Conservation (phyloP, 306 rosid species). For the Pueraria montana region DNA sequence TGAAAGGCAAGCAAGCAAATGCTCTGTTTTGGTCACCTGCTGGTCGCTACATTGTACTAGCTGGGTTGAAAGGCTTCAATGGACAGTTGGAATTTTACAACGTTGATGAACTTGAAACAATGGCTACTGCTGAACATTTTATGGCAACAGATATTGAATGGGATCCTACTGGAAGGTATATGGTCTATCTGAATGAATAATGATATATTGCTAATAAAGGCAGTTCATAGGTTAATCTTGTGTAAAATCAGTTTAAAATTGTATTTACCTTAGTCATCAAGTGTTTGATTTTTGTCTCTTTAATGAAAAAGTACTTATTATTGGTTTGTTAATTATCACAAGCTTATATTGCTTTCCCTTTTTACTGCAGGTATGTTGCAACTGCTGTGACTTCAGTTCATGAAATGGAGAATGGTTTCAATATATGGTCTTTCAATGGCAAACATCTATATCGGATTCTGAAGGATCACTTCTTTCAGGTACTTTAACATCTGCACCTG, state of each 20-base stretch:
- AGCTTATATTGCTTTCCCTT: slow-evolving; percentile 26
- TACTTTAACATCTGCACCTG: slow-evolving; percentile 25
- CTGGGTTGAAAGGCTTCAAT: slow-evolving; percentile 81
- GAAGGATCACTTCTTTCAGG: slow-evolving; percentile 95
- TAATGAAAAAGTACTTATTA: background rate
- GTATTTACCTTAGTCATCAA: background rate
- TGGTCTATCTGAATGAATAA: background rate
- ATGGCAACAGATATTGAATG: slow-evolving; percentile 88
- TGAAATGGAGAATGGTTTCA: slow-evolving; percentile 98
- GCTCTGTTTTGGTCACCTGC: slow-evolving; percentile 91
- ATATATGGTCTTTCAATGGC: slow-evolving; percentile 92
- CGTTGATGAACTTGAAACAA: slow-evolving; percentile 87
- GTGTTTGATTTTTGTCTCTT: slow-evolving; percentile 15
- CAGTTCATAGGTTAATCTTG: too few relatives aligned
- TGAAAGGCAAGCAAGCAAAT: slow-evolving; percentile 89
- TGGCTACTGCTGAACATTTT: slow-evolving; percentile 85
- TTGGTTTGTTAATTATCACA: background rate
- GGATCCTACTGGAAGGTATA: slow-evolving; percentile 97
- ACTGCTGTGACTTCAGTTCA: slow-evolving; percentile 92
- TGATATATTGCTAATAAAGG: slow-evolving; percentile 31
- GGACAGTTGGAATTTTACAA: slow-evolving; percentile 84
- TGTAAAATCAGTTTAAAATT: slow-evolving; percentile 1
- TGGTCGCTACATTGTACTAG: slow-evolving; percentile 77
- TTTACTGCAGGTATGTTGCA: slow-evolving; percentile 76
- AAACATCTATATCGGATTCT: slow-evolving; percentile 80